Percentiles rank a stretch among this genome's conserved stretches.
These are phyloP conservation scores for Peribolospora baueri DNA, from an alignment of 768 basidiomycete species.

Conservation along the genomic window DNA sequence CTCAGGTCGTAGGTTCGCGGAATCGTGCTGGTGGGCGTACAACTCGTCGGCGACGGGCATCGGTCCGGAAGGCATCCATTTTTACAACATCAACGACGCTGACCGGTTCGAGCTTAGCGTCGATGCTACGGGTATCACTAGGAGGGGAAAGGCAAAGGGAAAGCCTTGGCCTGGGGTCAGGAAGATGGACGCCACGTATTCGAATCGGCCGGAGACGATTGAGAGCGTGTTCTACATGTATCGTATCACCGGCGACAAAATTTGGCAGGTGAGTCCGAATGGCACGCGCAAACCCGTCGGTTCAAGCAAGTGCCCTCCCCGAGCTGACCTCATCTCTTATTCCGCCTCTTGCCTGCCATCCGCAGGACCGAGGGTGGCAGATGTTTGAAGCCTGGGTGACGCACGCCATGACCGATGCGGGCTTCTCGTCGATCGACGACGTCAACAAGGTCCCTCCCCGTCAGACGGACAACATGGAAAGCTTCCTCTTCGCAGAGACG, in stretches of 20 bases:
- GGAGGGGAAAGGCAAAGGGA: conserved; percentile 3
- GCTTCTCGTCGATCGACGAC: conserved; percentile 18
- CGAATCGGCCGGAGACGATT: conserved; percentile 24
- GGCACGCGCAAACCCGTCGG: no score
- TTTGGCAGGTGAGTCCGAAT: conserved; percentile 18
- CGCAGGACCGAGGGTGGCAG: conserved; percentile 22
- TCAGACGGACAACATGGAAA: conserved; percentile 16
- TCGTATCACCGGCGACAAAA: conserved; percentile 22
- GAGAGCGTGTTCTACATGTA: conserved; percentile 22
- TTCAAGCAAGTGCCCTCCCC: background rate
- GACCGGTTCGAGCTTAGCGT: background rate
- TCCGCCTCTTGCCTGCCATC: background rate
- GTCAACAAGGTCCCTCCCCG: conserved; percentile 11
- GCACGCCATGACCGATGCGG: conserved; percentile 4
- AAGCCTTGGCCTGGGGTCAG: conserved; percentile 14
- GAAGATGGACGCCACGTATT: conserved; percentile 11
- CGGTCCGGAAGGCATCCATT: conserved; percentile 9
- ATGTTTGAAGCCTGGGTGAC: conserved; percentile 23
- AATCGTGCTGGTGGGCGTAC: conserved; percentile 21
- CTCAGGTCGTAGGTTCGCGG: conserved; percentile 17
- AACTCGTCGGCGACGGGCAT: conserved; percentile 9
- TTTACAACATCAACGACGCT: conserved; percentile 4
- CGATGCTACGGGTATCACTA: background rate
- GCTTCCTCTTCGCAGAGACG: conserved; percentile 22
- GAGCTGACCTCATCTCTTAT: background rate